A percentile compares a stretch with the other conserved stretches of the same genome.
Evolutionary conservation across 768 basidiomycete species (phyloP).

Genomic region (Phylloporus rhodoxanthus): DNA sequence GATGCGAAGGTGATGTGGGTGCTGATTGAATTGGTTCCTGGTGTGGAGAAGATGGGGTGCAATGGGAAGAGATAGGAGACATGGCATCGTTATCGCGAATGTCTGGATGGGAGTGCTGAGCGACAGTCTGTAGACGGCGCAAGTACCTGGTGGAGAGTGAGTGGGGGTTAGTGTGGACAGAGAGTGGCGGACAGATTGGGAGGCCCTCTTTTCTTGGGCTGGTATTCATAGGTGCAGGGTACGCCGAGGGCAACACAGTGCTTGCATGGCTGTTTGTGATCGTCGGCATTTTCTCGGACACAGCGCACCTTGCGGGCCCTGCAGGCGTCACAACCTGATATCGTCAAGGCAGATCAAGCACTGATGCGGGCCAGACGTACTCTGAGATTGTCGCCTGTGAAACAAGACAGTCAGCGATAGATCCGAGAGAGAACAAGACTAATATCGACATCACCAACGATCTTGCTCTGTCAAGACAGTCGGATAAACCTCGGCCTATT

Average conservation of each 20-base stretch:
- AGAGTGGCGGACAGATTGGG: conserved; percentile 69
- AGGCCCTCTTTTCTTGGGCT: conserved; percentile 89
- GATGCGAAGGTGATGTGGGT: conserved; percentile 59
- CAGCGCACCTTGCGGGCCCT: conserved; percentile 83
- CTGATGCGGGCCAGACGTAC: conserved; percentile 38
- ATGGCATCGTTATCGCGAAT: conserved; percentile 31
- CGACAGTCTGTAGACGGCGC: conserved; percentile 64
- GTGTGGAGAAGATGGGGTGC: conserved; percentile 36
- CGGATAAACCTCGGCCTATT: conserved; percentile 55
- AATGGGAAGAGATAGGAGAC: conserved; percentile 43
- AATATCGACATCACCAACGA: conserved; percentile 32
- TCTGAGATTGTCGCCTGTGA: conserved; percentile 77
- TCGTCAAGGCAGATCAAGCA: conserved; percentile 23
- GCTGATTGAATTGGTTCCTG: conserved; percentile 32
- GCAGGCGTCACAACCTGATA: conserved; percentile 77
- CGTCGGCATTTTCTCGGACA: conserved; percentile 72
- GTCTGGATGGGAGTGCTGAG: conserved; percentile 27
- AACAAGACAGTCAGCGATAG: conserved; percentile 32
- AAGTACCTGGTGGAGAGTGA: conserved; percentile 49
- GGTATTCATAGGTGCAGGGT: conserved; percentile 86
- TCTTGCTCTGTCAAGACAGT: conserved; percentile 3
- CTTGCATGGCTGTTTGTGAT: conserved; percentile 75
- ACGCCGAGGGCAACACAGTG: conserved; percentile 80
- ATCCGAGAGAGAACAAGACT: conserved; percentile 22
- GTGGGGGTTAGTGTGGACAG: background rate